Conservation (phyloP, 1,139 yeast species). For the Oligophagozyma castellii region DNA sequence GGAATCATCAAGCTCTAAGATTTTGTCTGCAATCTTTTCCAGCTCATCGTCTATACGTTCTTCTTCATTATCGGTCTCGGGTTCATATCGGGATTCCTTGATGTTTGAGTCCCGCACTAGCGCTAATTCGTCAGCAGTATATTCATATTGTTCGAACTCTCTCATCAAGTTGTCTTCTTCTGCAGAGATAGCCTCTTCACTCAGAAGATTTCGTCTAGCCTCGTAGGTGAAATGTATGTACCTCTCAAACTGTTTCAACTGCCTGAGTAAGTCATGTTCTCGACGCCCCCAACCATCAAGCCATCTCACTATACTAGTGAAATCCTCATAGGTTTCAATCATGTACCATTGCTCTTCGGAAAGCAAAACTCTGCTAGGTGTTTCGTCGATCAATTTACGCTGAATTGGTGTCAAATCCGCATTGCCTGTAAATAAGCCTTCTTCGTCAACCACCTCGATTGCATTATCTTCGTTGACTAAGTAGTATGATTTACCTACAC, state of each 20-base stretch:
- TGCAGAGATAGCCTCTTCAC: slow-evolving; percentile 29
- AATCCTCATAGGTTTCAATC: slow-evolving; percentile 43
- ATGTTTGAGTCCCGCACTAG: slow-evolving; percentile 5
- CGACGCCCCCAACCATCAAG: slow-evolving; percentile 65
- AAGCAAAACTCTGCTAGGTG: slow-evolving; percentile 38
- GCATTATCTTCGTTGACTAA: slow-evolving; percentile 15
- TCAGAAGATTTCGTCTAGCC: slow-evolving; percentile 43
- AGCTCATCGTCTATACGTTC: slow-evolving; percentile 21
- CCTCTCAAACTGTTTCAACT: slow-evolving; percentile 40
- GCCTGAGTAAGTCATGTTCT: slow-evolving; percentile 56
- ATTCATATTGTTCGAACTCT: slow-evolving; percentile 27
- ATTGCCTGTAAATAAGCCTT: slow-evolving; percentile 29
- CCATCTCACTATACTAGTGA: slow-evolving; percentile 49
- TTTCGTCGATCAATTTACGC: slow-evolving; percentile 58
- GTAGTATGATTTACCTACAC: slow-evolving; percentile 11
- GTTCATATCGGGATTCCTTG: slow-evolving; percentile 6
- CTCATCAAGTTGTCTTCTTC: slow-evolving; percentile 32
- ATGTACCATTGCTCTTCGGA: slow-evolving; percentile 57
- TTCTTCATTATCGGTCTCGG: slow-evolving; percentile 7
- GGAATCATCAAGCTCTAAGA: slow-evolving; percentile 22
- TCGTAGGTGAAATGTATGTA: slow-evolving; percentile 43
- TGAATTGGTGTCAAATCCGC: slow-evolving; percentile 33
- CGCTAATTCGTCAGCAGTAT: slow-evolving; percentile 25
- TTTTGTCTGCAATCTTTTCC: slow-evolving; percentile 22
- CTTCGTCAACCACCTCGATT: slow-evolving; percentile 24